These are phyloP conservation scores for Cyberlindnera meyerae DNA, from an alignment of 805 yeast genomes.

Conservation along the genomic window DNA sequence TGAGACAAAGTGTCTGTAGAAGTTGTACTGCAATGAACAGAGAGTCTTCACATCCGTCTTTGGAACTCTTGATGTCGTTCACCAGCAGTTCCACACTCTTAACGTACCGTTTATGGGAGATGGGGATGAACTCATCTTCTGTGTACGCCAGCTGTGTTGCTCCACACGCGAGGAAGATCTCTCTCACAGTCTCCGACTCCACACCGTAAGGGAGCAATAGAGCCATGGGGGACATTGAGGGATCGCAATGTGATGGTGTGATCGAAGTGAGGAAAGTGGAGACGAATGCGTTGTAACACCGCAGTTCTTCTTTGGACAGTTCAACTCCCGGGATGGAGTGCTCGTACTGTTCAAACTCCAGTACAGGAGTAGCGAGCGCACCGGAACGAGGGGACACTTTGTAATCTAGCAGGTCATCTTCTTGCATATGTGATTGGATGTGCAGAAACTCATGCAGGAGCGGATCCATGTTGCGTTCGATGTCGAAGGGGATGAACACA, in stretches of 20 bases:
- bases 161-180: constrained; percentile 25
- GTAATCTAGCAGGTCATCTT: constrained; percentile 4
- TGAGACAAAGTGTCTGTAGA: constrained; percentile 23
- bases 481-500: constrained; percentile 2
- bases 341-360: constrained; percentile 7
- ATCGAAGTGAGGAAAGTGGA: constrained; percentile 20
- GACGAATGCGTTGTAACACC: constrained; percentile 22
- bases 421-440: constrained; percentile 14
- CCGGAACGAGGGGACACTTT: constrained; percentile 1
- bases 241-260: constrained; percentile 21
- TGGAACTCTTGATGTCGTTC: constrained; percentile 17
- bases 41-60: constrained; percentile 23
- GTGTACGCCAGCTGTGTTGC: constrained; percentile 22
- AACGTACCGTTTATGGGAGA: constrained; percentile 19
- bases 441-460: constrained; percentile 20
- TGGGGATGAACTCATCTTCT: constrained; percentile 15
- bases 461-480: constrained; percentile 3
- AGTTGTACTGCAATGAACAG: constrained; percentile 24
- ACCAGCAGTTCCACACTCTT: constrained; percentile 18
- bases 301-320: constrained; percentile 14
- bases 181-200: constrained; percentile 16
- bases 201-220: constrained; percentile 19
- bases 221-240: constrained; percentile 16
- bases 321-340: constrained; percentile 17
- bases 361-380: neutral